Evolutionary conservation across 257 asterid genomes (phyloP).

Genomic region (Nicotiana attenuata): DNA sequence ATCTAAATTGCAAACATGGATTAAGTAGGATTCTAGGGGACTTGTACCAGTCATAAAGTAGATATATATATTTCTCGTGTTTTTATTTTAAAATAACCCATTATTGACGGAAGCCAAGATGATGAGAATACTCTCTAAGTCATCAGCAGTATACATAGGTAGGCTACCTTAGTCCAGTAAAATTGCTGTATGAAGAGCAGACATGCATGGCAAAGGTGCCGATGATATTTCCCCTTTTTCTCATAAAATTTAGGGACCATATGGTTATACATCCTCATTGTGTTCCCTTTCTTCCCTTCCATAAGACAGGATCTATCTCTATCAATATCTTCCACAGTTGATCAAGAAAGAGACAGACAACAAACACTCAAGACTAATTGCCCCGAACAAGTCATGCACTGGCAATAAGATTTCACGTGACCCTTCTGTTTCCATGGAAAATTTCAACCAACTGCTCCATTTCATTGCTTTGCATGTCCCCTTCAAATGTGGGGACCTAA

Average conservation of each 20-base stretch:
- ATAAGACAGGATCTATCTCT: constrained; percentile 45
- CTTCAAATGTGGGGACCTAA: constrained; percentile 4
- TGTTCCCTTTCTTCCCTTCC: constrained; percentile 53
- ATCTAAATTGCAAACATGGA: neutral
- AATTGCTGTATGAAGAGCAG: constrained; percentile 22
- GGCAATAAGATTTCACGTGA: constrained; percentile 32
- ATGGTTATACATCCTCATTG: constrained; percentile 17
- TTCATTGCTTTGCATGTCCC: constrained; percentile 11
- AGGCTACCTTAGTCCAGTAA: constrained; percentile 19
- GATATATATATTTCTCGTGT: neutral
- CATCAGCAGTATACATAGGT: neutral
- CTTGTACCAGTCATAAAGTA: neutral
- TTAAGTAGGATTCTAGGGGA: neutral
- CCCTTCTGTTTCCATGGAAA: constrained; percentile 2
- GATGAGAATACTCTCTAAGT: neutral
- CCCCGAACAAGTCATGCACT: constrained; percentile 21
- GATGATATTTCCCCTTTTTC: constrained; percentile 11
- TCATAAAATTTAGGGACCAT: constrained; percentile 39
- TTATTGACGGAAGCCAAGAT: neutral
- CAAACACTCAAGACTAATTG: constrained; percentile 18
- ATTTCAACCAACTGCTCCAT: neutral
- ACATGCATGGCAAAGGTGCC: constrained; percentile 8
- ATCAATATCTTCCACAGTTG: constrained; percentile 32
- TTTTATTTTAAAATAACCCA: neutral
- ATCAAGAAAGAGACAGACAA: constrained; percentile 1